A percentile compares a stretch with the other conserved stretches of the same genome.
phyloP scores from a whole-genome alignment of 345 rosid genomes.

The Gossypium turneri region DNA sequence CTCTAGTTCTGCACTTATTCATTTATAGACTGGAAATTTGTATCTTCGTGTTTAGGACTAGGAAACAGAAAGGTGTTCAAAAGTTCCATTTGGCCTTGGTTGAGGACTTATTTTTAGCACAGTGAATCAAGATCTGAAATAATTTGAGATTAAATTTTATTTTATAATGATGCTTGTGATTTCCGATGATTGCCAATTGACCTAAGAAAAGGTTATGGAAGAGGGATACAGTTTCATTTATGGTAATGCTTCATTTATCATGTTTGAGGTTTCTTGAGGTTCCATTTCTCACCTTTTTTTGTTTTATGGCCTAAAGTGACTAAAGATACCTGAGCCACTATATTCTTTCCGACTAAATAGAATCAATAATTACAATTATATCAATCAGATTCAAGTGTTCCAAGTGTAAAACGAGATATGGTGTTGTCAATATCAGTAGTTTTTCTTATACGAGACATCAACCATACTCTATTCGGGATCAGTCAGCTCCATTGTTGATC shows the following conservation, averaged over 20 bases:
- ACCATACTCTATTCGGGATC: neutral
- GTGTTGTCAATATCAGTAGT: conserved; percentile 1
- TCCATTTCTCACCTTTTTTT: neutral
- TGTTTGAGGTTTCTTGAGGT: neutral
- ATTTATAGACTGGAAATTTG: neutral
- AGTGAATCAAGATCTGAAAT: neutral
- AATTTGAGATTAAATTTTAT: neutral
- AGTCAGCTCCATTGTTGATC: neutral
- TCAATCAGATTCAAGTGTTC: too few relatives aligned
- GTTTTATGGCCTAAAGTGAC: too few relatives aligned
- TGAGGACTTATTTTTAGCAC: neutral
- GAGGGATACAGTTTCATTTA: neutral
- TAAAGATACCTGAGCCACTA: too few relatives aligned
- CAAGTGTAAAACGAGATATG: neutral
- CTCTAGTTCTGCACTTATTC: neutral
- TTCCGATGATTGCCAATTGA: too few relatives aligned
- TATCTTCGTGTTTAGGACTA: neutral
- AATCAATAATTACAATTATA: too few relatives aligned
- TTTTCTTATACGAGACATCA: neutral
- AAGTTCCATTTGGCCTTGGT: neutral
- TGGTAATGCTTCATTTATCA: neutral
- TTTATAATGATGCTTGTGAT: too few relatives aligned
- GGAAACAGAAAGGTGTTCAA: neutral
- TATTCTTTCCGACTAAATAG: too few relatives aligned
- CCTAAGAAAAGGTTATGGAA: neutral